Conservation (phyloP, 1,284 basidiomycete species). For the Heterobasidion irregulare region DNA sequence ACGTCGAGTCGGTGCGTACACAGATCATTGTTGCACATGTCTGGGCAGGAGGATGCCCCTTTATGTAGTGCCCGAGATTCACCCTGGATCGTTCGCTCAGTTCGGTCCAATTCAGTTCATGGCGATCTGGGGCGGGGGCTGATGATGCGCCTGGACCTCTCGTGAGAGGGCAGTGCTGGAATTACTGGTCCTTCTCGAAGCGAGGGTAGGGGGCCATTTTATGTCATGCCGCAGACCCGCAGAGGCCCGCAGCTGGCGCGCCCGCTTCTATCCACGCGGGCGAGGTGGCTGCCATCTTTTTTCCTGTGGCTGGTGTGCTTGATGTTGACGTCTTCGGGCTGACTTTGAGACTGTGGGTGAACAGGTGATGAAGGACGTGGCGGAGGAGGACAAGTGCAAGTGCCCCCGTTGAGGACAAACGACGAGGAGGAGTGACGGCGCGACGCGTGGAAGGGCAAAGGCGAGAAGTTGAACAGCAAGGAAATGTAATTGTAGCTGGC, state of each 20-base stretch:
- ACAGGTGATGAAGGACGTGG: slow-evolving; percentile 63
- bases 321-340: background rate
- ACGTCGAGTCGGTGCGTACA: slow-evolving; percentile 51
- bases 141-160: too few species aligned
- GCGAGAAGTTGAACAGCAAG: background rate
- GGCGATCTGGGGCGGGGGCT: too few species aligned
- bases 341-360: slow-evolving; percentile 6
- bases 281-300: background rate
- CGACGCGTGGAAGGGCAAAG: background rate
- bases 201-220: background rate
- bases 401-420: slow-evolving; percentile 31
- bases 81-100: too few species aligned
- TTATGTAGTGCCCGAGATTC: background rate
- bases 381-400: slow-evolving; percentile 60
- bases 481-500: background rate
- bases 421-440: background rate
- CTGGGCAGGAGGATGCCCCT: background rate
- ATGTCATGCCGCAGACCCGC: background rate
- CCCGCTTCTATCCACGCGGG: slow-evolving; percentile 8
- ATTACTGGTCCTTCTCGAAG: background rate
- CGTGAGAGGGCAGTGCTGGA: background rate
- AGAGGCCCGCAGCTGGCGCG: background rate
- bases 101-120: too few species aligned
- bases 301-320: background rate
- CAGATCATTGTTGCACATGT: background rate